These are phyloP conservation scores for Phragmites australis DNA, from an alignment of 176 grass and related monocot species.

Conservation along the genomic window DNA sequence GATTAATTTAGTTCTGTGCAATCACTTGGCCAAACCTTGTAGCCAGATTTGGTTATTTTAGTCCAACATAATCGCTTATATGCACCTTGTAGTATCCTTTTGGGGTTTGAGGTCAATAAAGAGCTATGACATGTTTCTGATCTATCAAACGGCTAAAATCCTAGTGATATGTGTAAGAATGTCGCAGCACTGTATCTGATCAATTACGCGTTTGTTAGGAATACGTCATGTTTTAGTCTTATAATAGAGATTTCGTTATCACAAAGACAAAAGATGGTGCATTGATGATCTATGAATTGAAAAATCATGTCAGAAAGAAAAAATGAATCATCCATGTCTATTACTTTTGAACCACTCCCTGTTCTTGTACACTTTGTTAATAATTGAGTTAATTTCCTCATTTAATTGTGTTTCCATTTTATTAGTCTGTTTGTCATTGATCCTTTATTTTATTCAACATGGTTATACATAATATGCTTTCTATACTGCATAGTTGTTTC, in stretches of 20 bases:
- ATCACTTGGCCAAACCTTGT: not conserved
- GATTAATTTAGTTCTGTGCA: slow-evolving; percentile 10
- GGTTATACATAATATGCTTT: slow-evolving; percentile 2
- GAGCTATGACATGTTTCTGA: not conserved
- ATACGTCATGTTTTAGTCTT: no score
- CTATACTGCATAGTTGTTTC: not conserved
- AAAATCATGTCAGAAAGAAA: not conserved
- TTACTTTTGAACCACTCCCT: not conserved
- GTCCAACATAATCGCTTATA: no score
- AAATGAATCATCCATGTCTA: not conserved
- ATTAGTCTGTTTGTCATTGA: not conserved
- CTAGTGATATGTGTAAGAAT: not conserved
- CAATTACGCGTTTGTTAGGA: no score
- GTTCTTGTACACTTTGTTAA: not conserved
- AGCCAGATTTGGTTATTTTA: no score
- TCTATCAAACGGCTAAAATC: not conserved
- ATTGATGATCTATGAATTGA: not conserved
- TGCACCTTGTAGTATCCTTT: no score
- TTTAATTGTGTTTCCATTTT: not conserved
- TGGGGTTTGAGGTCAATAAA: not conserved
- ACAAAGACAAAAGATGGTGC: not conserved
- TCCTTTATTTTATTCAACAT: not conserved
- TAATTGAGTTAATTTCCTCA: not conserved
- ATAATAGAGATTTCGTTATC: no score
- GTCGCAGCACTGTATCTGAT: no score